Evolutionary conservation across 495 filamentous ascomycete genomes (phyloP).

Genomic region (Podospora comata): DNA sequence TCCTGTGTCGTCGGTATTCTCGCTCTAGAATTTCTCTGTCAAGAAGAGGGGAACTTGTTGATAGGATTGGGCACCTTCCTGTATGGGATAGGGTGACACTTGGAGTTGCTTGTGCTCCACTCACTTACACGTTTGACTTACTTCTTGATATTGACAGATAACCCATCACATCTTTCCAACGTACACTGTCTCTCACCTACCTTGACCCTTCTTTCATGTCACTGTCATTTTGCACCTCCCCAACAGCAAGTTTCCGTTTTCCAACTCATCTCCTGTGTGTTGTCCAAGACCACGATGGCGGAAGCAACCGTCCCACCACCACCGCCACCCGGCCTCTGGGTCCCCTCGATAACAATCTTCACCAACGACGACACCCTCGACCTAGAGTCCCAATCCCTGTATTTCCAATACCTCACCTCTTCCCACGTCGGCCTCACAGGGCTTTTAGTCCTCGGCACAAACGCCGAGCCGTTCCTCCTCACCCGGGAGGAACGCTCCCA

Average conservation of each 20-base stretch:
- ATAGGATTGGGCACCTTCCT: background rate
- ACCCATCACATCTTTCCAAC: background rate
- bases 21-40: background rate
- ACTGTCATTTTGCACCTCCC: too few relatives aligned
- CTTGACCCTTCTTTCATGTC: background rate
- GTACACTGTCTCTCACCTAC: background rate
- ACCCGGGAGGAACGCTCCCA: slow-evolving; percentile 57
- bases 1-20: background rate
- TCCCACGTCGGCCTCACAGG: slow-evolving; percentile 53
- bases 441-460: slow-evolving; percentile 61
- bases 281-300: background rate
- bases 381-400: slow-evolving; percentile 46
- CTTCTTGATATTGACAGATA: background rate
- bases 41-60: background rate
- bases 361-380: slow-evolving; percentile 53
- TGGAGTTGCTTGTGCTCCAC: background rate
- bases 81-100: background rate
- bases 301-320: slow-evolving; percentile 33
- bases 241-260: too few relatives aligned
- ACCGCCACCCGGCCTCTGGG: slow-evolving; percentile 42
- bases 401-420: slow-evolving; percentile 51
- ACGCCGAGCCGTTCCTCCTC: slow-evolving; percentile 63
- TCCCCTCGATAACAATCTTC: slow-evolving; percentile 52
- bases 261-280: too few relatives aligned
- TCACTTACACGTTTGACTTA: background rate